Base-by-base conservation (phyloP, 2,329 filamentous ascomycete genomes). In the Macrophomina phaseolina region DNA sequence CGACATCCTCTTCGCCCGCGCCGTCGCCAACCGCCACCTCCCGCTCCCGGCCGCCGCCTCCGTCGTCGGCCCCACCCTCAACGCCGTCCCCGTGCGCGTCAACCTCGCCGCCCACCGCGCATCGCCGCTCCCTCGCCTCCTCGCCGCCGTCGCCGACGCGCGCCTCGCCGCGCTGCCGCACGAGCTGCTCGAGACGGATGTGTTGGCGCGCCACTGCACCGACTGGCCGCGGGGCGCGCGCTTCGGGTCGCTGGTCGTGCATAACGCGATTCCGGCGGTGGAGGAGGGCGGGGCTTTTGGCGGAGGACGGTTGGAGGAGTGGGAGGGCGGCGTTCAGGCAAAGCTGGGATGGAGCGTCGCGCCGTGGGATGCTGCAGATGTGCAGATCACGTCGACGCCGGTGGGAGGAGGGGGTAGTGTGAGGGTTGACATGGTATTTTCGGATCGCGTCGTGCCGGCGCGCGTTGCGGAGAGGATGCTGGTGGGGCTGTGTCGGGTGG, bases 21-120 rank as follows among this genome's bases (percentile, higher is more conserved):
- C 90, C 1, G 87, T 89, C 55, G 88, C 84, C 68, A 89, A 89
- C 0, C 85, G 89, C 62, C 88, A 87, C 73, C 83, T 86, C n/a
- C 85, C 85, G 66, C 80, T 88, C 0, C 79, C 83, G n/a, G 81
- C 81, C 46, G 83, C 85, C 30, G 86, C 89, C 68, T 79, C 80
- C 65, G 86, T 90, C 58, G 82, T 86, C 60, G 89, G 89, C 0
- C 89, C 89, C 0, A 89, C 87, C 68, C 89, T 89, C 82, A 89
- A 91, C 71, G 88, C 90, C 72, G 82, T 89, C 1, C 89, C 89
- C 0, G 83, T 90, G 42, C 84, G 89, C 28, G 83, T 91, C 5
- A 64, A 67, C 0, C 38, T 77, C 4, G 23, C 5, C n/a, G 77
- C 80, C 2, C 71, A 81, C 0, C 85, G 83, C 9, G 8, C 48